A percentile compares a stretch with the other conserved stretches of the same genome.
These are phyloP conservation scores for Oryza rufipogon DNA, from an alignment of 176 grass and related monocot genomes.

Conservation along the genomic window DNA sequence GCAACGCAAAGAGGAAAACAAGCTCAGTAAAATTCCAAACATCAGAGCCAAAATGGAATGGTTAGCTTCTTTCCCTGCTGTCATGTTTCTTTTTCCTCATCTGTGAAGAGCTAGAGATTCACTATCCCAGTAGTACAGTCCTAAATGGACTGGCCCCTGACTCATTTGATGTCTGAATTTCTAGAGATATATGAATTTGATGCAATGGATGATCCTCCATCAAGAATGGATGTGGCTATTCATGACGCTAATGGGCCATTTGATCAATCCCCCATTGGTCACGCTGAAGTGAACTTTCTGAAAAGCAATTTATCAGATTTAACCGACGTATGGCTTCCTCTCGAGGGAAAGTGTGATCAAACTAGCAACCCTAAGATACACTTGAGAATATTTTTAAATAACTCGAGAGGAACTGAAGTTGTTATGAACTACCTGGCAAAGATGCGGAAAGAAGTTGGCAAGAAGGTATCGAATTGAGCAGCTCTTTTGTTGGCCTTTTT, in stretches of 20 bases:
- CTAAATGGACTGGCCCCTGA: slow-evolving; percentile 8
- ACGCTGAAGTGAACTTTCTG: slow-evolving; percentile 85
- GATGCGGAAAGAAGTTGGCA: slow-evolving; percentile 92
- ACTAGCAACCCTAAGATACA: slow-evolving; percentile 79
- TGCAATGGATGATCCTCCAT: slow-evolving; percentile 96
- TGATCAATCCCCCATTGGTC: slow-evolving; percentile 66
- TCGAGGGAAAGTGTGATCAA: slow-evolving; percentile 80
- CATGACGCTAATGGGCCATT: slow-evolving; percentile 76
- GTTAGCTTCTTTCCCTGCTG: slow-evolving; percentile 45
- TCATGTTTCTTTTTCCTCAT: slow-evolving; percentile 7
- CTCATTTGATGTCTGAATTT: slow-evolving; percentile 43
- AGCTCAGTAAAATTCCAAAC: slow-evolving; percentile 97
- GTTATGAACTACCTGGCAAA: slow-evolving; percentile 81
- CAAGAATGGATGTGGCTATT: slow-evolving; percentile 78
- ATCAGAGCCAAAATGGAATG: slow-evolving; percentile 91
- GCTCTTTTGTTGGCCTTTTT: background rate
- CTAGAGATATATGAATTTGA: slow-evolving; percentile 97
- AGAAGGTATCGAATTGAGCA: slow-evolving; percentile 60
- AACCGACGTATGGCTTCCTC: slow-evolving; percentile 83
- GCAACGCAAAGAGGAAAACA: slow-evolving; percentile 83
- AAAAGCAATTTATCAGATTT: slow-evolving; percentile 82
- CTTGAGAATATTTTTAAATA: slow-evolving; percentile 86
- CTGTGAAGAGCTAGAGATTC: background rate
- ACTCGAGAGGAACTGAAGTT: slow-evolving; percentile 83
- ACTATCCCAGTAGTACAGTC: background rate